phyloP scores from a whole-genome alignment of 192 early-diverging fungal species.

The Coemansia sp. region DNA sequence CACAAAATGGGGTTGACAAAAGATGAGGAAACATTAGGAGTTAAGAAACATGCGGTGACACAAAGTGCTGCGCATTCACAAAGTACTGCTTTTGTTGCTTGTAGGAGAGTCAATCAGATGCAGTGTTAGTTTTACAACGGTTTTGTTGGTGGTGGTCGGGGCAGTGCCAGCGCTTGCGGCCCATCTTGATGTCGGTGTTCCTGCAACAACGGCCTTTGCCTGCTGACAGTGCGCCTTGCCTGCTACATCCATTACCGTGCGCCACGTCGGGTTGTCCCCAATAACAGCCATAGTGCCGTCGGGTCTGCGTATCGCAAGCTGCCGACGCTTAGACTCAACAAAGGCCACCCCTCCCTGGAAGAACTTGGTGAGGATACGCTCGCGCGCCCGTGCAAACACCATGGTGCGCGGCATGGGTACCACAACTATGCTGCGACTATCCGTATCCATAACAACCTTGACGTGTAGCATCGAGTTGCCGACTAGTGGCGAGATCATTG shows the following conservation, averaged over 20 bases:
- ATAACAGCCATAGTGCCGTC: constrained; percentile 28
- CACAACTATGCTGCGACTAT: constrained; percentile 13
- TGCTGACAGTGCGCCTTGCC: neutral
- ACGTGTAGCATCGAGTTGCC: constrained; percentile 51
- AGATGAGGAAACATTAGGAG: neutral
- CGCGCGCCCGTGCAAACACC: constrained; percentile 51
- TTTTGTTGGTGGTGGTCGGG: constrained; percentile 4
- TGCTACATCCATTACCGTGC: constrained; percentile 35
- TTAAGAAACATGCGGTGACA: no score
- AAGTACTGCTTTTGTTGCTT: no score
- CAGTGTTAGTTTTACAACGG: constrained; percentile 41
- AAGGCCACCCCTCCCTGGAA: constrained; percentile 41
- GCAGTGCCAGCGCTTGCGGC: neutral
- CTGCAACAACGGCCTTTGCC: neutral
- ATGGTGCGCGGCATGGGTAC: constrained; percentile 38
- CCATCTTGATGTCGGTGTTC: neutral
- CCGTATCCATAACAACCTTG: constrained; percentile 41
- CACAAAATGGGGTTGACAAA: neutral
- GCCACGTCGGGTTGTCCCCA: constrained; percentile 43
- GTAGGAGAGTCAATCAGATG: constrained; percentile 13
- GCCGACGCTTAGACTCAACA: constrained; percentile 37
- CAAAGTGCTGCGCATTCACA: neutral
- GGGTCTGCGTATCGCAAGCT: constrained; percentile 20
- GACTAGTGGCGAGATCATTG: constrained; percentile 33
- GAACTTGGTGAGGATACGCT: constrained; percentile 51